Conservation (phyloP, 495 filamentous ascomycete species). For the Aspergillus conjunctus region DNA sequence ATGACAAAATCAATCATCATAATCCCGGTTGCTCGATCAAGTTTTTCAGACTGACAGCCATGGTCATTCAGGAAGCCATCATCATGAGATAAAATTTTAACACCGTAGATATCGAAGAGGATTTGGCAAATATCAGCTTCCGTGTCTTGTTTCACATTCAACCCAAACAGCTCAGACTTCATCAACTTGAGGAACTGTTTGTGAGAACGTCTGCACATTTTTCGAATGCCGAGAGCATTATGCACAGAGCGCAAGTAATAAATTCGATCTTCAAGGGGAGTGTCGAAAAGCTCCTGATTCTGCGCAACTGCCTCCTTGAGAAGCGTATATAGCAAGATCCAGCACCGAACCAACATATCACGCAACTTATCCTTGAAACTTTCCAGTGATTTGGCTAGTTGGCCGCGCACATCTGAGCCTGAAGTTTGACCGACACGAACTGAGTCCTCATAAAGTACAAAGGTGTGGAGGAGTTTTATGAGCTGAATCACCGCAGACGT, state of each 20-base stretch:
- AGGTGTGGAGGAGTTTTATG: slow-evolving; percentile 71
- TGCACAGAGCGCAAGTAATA: slow-evolving; percentile 79
- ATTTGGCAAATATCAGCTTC: slow-evolving; percentile 82
- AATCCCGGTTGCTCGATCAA: slow-evolving; percentile 75
- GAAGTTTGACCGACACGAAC: slow-evolving; percentile 69
- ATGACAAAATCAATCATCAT: slow-evolving; percentile 82
- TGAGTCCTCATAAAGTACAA: slow-evolving; percentile 80
- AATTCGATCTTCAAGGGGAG: slow-evolving; percentile 66
- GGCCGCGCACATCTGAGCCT: slow-evolving; percentile 42
- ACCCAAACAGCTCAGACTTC: slow-evolving; percentile 73
- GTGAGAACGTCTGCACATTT: slow-evolving; percentile 81
- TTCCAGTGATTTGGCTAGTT: slow-evolving; percentile 48
- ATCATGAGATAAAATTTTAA: slow-evolving; percentile 72
- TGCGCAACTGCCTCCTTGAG: slow-evolving; percentile 74
- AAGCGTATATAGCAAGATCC: slow-evolving; percentile 77
- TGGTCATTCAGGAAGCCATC: slow-evolving; percentile 68
- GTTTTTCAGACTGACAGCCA: slow-evolving; percentile 68
- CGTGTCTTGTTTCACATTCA: slow-evolving; percentile 65
- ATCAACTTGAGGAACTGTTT: slow-evolving; percentile 87
- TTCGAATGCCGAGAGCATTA: slow-evolving; percentile 79
- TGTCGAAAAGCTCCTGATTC: slow-evolving; percentile 60
- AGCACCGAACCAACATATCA: slow-evolving; percentile 86
- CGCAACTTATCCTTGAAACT: slow-evolving; percentile 71
- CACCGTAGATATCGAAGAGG: slow-evolving; percentile 83
- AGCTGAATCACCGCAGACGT: slow-evolving; percentile 67